Evolutionary conservation across 371 early-diverging fungal genomes (phyloP).

Genomic region (Mucor plumbeus): DNA sequence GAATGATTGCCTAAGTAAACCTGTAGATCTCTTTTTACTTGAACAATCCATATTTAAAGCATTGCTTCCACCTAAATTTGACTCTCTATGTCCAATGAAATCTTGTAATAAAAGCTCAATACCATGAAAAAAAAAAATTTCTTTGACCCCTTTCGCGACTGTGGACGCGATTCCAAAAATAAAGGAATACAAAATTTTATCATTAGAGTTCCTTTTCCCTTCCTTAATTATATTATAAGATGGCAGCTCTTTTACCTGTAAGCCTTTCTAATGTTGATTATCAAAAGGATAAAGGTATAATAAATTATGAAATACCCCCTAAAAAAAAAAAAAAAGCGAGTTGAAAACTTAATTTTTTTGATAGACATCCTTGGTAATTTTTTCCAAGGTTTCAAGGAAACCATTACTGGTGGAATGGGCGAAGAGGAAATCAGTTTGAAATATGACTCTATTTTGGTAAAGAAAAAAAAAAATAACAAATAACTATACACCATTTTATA

Average conservation of each 20-base stretch:
- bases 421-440: slow-evolving; percentile 33
- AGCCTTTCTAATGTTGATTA: slow-evolving; percentile 35
- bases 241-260: slow-evolving; percentile 48
- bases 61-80: no score
- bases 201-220: neutral
- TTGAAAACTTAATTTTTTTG: no score
- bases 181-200: slow-evolving; percentile 13
- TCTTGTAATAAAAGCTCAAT: neutral
- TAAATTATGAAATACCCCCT: no score
- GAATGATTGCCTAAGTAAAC: no score
- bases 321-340: no score
- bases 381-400: slow-evolving; percentile 34
- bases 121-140: neutral
- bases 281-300: slow-evolving; percentile 43
- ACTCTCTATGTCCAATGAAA: slow-evolving; percentile 1
- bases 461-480: neutral
- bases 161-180: neutral
- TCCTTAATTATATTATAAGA: slow-evolving; percentile 6
- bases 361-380: slow-evolving; percentile 37
- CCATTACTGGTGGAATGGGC: slow-evolving; percentile 28
- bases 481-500: no score
- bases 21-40: no score
- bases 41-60: no score
- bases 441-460: slow-evolving; percentile 43
- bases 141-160: neutral